phyloP scores from a whole-genome alignment of 2,329 filamentous ascomycete genomes.

The Neonectria faginata region DNA sequence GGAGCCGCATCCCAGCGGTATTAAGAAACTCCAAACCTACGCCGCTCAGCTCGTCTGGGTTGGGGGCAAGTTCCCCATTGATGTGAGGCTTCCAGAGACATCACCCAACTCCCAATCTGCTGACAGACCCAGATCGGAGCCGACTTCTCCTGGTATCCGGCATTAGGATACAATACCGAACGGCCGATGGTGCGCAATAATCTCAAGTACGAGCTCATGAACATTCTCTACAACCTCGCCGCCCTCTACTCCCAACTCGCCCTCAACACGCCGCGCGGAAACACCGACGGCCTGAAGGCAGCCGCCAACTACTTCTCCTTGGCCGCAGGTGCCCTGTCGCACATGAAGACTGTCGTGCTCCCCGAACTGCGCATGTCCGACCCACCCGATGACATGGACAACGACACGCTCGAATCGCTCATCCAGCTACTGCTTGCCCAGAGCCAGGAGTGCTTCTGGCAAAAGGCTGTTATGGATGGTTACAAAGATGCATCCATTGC shows the following conservation, averaged over 20 bases:
- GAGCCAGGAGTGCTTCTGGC: constrained; percentile 98
- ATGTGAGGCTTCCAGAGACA: constrained; percentile 64
- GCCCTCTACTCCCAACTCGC: constrained; percentile 95
- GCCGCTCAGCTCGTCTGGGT: constrained; percentile 94
- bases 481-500: constrained; percentile 94
- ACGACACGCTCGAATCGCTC: constrained; percentile 84
- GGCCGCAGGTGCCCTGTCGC: constrained; percentile 83
- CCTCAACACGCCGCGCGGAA: constrained; percentile 80
- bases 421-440: constrained; percentile 89
- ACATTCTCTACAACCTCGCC: constrained; percentile 92
- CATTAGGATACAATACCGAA: constrained; percentile 88
- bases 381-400: constrained; percentile 96
- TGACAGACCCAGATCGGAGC: constrained; percentile 77
- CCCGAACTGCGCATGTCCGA: constrained; percentile 84
- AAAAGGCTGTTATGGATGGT: constrained; percentile 93
- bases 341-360: constrained; percentile 81
- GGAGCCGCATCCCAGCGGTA: constrained; percentile 87
- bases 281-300: constrained; percentile 84
- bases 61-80: constrained; percentile 94
- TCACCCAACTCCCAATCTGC: not conserved
- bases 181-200: constrained; percentile 75
- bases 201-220: constrained; percentile 86
- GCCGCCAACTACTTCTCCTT: constrained; percentile 92
- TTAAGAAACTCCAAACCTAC: constrained; percentile 90
- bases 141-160: constrained; percentile 96